Conservation (phyloP, 1,139 yeast species). For the Maudiozyma humilis region DNA sequence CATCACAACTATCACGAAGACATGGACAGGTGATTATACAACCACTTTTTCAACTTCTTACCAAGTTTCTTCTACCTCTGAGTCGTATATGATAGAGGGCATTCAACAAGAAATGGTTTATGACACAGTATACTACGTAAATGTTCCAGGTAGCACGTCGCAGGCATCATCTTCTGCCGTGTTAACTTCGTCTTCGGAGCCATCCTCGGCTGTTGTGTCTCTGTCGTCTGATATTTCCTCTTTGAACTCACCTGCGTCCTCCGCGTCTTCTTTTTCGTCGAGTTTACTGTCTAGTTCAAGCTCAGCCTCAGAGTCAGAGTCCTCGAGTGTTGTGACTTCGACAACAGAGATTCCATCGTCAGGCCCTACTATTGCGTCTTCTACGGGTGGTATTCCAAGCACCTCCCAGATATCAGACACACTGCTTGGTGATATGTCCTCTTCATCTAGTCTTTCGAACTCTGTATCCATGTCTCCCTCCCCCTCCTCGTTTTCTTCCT, state of each 20-base stretch:
- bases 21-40: background rate
- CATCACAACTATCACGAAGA: background rate
- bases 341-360: background rate
- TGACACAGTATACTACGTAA: background rate
- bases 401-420: background rate
- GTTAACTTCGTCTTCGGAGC: background rate
- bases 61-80: background rate
- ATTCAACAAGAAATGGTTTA: background rate
- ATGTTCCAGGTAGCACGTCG: background rate
- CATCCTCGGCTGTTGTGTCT: background rate
- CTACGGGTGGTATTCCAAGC: background rate
- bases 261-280: constrained; percentile 2
- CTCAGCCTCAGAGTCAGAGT: background rate
- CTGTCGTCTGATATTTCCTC: background rate
- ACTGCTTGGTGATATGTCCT: too few relatives aligned
- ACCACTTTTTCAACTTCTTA: background rate
- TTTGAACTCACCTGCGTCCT: too few relatives aligned
- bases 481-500: background rate
- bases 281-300: background rate
- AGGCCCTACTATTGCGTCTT: background rate
- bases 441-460: background rate
- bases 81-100: background rate
- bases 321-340: background rate
- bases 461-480: background rate
- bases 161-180: background rate